Conservation (phyloP, 208 protist species). For the Acanthamoeba royreba region DNA sequence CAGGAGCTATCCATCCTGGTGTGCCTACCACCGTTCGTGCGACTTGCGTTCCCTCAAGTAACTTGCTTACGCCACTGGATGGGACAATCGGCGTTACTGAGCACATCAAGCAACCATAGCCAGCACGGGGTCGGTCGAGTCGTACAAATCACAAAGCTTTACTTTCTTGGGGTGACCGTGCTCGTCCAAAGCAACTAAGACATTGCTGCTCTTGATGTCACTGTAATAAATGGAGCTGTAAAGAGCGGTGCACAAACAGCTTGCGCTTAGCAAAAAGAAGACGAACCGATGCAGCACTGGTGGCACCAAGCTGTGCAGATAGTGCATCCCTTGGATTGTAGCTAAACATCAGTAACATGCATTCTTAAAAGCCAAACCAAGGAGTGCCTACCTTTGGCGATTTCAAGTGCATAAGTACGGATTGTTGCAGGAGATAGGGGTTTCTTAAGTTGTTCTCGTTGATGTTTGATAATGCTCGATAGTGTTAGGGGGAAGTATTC, state of each 20-base stretch:
- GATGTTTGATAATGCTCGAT: neutral
- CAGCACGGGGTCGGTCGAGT: neutral
- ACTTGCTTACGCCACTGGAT: neutral
- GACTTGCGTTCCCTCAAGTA: neutral
- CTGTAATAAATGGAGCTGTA: neutral
- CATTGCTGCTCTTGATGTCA: slow-evolving; percentile 17
- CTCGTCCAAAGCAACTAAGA: neutral
- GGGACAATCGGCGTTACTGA: neutral
- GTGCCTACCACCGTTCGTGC: slow-evolving; percentile 30
- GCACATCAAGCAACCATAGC: neutral
- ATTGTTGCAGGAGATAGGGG: neutral
- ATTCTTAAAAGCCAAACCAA: neutral
- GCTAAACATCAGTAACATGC: neutral
- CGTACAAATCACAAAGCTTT: slow-evolving; percentile 11
- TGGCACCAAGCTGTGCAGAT: neutral
- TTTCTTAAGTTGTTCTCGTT: neutral
- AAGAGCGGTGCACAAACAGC: neutral
- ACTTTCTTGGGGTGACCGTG: slow-evolving; percentile 4
- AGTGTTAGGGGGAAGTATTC: slow-evolving; percentile 5
- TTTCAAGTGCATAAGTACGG: neutral
- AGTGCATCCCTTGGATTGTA: neutral
- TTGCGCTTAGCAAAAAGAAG: neutral
- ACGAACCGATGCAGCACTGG: slow-evolving; percentile 26
- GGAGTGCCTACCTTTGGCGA: neutral
- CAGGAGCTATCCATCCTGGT: neutral